Percentiles rank a stretch among this genome's conserved stretches.
Evolutionary conservation across 1,139 yeast genomes (phyloP).

Genomic region (Hyphopichia fennica): DNA sequence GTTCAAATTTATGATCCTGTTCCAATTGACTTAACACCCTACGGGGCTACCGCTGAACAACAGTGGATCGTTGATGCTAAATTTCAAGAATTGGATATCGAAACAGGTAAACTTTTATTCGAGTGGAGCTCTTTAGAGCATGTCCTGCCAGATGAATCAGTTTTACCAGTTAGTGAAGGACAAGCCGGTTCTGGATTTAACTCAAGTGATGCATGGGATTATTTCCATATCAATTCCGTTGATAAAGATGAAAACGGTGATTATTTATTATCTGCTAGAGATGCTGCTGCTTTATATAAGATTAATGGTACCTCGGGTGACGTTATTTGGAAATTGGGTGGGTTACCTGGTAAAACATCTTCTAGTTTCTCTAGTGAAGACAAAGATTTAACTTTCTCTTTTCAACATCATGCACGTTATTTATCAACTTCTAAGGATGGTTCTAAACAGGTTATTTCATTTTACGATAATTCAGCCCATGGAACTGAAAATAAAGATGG

Average conservation of each 20-base stretch:
- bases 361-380: conserved; percentile 16
- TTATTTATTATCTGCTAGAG: conserved; percentile 35
- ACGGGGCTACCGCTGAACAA: conserved; percentile 21
- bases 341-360: conserved; percentile 22
- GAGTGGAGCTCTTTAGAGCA: conserved; percentile 41
- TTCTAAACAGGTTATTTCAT: conserved; percentile 26
- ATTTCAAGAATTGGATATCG: conserved; percentile 36
- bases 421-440: conserved; percentile 22
- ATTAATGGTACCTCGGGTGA: conserved; percentile 36
- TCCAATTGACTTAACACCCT: conserved; percentile 23
- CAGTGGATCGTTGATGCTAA: conserved; percentile 34
- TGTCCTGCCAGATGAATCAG: conserved; percentile 31
- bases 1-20: conserved; percentile 32
- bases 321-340: conserved; percentile 35
- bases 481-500: conserved; percentile 32
- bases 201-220: conserved; percentile 41
- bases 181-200: conserved; percentile 32
- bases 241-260: conserved; percentile 39
- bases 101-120: conserved; percentile 34
- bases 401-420: conserved; percentile 40
- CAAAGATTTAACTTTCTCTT: conserved; percentile 26
- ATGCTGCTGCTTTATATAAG: conserved; percentile 34
- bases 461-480: conserved; percentile 39
- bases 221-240: conserved; percentile 41
- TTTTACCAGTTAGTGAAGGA: conserved; percentile 23